A percentile compares a stretch with the other conserved stretches of the same genome.
phyloP scores from a whole-genome alignment of 371 early-diverging fungal genomes.

The Dichotomocladium elegans region DNA sequence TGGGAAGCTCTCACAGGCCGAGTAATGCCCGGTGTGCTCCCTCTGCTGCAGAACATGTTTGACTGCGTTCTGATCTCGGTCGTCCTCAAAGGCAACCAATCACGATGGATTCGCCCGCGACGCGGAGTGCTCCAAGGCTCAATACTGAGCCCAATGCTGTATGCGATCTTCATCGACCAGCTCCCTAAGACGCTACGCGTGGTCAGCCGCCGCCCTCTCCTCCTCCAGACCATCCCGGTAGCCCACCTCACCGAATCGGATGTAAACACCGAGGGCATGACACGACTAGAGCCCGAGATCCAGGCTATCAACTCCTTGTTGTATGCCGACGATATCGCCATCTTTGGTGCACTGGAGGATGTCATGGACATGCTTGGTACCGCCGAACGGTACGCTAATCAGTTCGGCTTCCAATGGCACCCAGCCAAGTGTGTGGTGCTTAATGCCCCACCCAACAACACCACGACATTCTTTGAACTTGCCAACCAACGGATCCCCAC shows the following conservation, averaged over 20 bases:
- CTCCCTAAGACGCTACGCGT: constrained; percentile 12
- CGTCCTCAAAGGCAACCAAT: neutral
- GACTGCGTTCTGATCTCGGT: constrained; percentile 8
- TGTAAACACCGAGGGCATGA: neutral
- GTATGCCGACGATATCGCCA: constrained; percentile 6
- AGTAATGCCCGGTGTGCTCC: neutral
- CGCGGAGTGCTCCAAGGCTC: constrained; percentile 24
- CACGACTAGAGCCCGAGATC: too few relatives aligned
- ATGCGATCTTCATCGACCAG: constrained; percentile 18
- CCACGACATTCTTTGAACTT: neutral
- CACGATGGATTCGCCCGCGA: constrained; percentile 3
- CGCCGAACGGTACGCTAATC: constrained; percentile 5
- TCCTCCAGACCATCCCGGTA: neutral
- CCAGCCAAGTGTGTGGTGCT: constrained; percentile 13
- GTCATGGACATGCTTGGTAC: constrained; percentile 1
- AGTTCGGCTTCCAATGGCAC: constrained; percentile 13
- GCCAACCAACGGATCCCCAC: neutral
- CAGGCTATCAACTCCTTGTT: constrained; percentile 7
- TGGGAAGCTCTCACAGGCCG: constrained; percentile 1
- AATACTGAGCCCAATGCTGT: constrained; percentile 17
- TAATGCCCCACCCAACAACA: neutral
- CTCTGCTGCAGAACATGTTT: constrained; percentile 12
- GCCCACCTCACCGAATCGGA: neutral
- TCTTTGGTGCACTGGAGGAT: constrained; percentile 3
- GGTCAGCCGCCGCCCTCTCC: neutral